Base-by-base conservation (phyloP, 1,139 yeast genomes). In the Spathaspora sp. region DNA sequence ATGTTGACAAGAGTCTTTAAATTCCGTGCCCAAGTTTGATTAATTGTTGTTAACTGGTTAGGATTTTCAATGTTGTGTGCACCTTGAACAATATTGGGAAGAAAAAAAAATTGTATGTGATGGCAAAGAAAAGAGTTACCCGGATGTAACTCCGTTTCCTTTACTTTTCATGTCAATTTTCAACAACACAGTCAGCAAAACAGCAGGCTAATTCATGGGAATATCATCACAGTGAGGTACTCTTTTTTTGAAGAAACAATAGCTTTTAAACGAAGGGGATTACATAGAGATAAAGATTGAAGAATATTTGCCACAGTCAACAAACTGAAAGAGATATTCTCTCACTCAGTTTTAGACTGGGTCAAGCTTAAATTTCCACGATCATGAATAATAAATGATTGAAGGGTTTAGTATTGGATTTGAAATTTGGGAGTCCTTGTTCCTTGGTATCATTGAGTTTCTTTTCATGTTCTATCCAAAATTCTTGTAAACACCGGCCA, bases 201-300 rank as follows among this genome's bases (percentile, higher is more conserved):
- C 31, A 27, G 13, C 18, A 31, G 13, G 18, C 36, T 31, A 31
- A 6, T 31, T 13, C 16, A 13, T n/a, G 15, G 36, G 36, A 9
- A 11, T n/a, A 29, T 31, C 16, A 31, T 15, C 36, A 13, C 18
- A 31, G 36, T 13, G 11, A 31, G 18, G 31, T 13, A 10, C n/a
- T 11, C 11, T 5, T 13, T 27, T 27, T 27, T 27, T 3, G 17
- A 4, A 31, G 16, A 13, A 31, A 13, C 17, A 31, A 15, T 7
- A 31, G 36, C 16, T 7, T 31, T 11, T 11, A 31, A 15, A 15
- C 36, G 36, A 31, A n/a, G 18, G n/a, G 18, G 36, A 4, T 31
- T 31, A 31, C 36, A 31, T 31, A 31, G 36, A 31, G 36, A 31
- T 31, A 13, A 31, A 31, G 17, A 31, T 31, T 31, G 36, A 31